These are phyloP conservation scores for Prillingera fragicola DNA, from an alignment of 1,284 basidiomycete genomes.

Conservation along the genomic window DNA sequence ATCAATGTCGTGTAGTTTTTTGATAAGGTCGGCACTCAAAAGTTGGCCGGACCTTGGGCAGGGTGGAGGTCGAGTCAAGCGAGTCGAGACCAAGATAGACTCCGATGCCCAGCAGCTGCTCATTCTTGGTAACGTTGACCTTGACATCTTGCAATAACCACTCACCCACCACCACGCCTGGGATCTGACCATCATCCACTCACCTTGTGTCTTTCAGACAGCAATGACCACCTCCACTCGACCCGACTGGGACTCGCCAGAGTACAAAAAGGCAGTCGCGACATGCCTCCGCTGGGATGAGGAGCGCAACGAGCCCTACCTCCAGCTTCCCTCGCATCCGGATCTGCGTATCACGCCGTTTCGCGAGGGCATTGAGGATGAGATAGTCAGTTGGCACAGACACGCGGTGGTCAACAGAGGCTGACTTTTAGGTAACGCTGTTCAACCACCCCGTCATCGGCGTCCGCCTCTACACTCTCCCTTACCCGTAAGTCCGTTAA, in stretches of 20 bases:
- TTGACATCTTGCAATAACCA: too few species aligned
- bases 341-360: slow-evolving; percentile 19
- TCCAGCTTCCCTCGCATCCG: slow-evolving; percentile 24
- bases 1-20: too few species aligned
- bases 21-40: too few species aligned
- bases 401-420: neutral
- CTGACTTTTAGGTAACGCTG: slow-evolving; percentile 16
- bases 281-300: slow-evolving; percentile 20
- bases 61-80: too few species aligned
- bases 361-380: slow-evolving; percentile 16
- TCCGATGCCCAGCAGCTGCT: too few species aligned
- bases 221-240: too few species aligned
- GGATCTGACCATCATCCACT: too few species aligned
- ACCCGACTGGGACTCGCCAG: neutral
- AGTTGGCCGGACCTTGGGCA: too few species aligned
- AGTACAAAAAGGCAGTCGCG: slow-evolving; percentile 3
- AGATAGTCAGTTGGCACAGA: slow-evolving; percentile 10
- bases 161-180: too few species aligned
- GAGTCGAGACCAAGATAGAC: too few species aligned
- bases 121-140: too few species aligned
- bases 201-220: too few species aligned
- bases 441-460: slow-evolving; percentile 23
- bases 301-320: slow-evolving; percentile 21
- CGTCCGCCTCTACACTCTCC: slow-evolving; percentile 16
- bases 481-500: slow-evolving; percentile 21